Percentiles rank a stretch among this genome's conserved stretches.
These are phyloP conservation scores for Cryphonectria naterciae DNA, from an alignment of 2,329 filamentous ascomycete genomes.

Conservation along the genomic window DNA sequence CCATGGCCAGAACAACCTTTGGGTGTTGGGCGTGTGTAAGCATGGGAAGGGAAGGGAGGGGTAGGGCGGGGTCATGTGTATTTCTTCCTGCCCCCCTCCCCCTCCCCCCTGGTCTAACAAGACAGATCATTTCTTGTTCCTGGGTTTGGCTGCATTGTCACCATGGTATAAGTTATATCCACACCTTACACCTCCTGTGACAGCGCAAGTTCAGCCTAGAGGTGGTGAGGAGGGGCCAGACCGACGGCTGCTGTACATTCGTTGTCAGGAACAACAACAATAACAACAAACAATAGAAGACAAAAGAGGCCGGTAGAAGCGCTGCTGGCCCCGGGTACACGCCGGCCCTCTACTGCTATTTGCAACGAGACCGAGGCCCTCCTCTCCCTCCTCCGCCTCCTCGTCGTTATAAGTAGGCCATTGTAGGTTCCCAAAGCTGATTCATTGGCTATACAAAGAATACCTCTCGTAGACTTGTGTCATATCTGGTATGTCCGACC, in stretches of 20 bases:
- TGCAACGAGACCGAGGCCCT: not conserved
- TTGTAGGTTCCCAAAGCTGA: no score
- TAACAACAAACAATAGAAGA: not conserved
- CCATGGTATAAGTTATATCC: not conserved
- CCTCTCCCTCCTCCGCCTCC: not conserved
- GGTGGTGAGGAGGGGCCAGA: no score
- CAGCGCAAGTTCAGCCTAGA: not conserved
- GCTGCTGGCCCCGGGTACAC: not conserved
- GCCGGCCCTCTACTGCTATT: not conserved
- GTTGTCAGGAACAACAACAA: not conserved
- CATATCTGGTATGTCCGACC: not conserved
- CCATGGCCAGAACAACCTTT: not conserved
- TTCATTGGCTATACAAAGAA: not conserved
- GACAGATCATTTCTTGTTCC: constrained; percentile 7
- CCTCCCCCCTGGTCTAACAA: not conserved
- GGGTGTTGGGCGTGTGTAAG: not conserved
- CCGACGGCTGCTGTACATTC: not conserved
- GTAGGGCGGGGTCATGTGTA: not conserved
- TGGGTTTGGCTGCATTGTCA: not conserved
- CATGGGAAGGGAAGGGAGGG: not conserved
- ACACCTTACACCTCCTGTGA: not conserved
- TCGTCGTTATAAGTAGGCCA: no score
- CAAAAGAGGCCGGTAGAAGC: not conserved
- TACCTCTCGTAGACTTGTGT: not conserved
- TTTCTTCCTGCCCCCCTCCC: no score